Evolutionary conservation across 139 green algal species (phyloP).

Genomic region (Microglena sp.): DNA sequence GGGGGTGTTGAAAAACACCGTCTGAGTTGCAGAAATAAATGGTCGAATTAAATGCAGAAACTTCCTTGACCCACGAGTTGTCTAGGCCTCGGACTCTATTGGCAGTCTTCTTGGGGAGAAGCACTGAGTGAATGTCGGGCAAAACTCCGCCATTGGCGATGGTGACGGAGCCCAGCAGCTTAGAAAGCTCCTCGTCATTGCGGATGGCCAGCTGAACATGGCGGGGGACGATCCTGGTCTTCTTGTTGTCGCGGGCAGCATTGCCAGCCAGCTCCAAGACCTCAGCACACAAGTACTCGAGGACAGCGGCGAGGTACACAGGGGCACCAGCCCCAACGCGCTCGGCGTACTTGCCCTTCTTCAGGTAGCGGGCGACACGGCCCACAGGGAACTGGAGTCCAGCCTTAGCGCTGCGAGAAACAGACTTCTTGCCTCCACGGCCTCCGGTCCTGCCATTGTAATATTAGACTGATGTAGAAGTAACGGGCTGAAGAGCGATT

Average conservation of each 20-base stretch:
- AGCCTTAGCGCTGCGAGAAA: conserved; percentile 59
- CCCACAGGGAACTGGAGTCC: conserved; percentile 81
- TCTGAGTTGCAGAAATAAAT: too few relatives aligned
- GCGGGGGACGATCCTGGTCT: conserved; percentile 74
- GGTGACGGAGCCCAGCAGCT: conserved; percentile 79
- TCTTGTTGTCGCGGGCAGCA: conserved; percentile 89
- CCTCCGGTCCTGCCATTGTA: too few relatives aligned
- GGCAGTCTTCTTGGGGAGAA: conserved; percentile 74
- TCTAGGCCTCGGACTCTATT: too few relatives aligned
- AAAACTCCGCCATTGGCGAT: conserved; percentile 72
- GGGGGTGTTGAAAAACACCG: too few relatives aligned
- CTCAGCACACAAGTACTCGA: conserved; percentile 25
- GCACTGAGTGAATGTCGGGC: conserved; percentile 75
- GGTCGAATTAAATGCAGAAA: too few relatives aligned
- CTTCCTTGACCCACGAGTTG: too few relatives aligned
- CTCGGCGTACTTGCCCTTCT: conserved; percentile 59
- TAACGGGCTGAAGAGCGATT: too few relatives aligned
- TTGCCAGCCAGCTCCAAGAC: conserved; percentile 71
- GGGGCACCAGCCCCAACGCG: conserved; percentile 53
- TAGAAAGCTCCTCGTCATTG: conserved; percentile 92
- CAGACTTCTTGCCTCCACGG: too few relatives aligned
- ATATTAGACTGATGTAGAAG: too few relatives aligned
- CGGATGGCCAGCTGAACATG: conserved; percentile 87
- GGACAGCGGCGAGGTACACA: conserved; percentile 55
- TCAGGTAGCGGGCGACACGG: conserved; percentile 71